These are phyloP conservation scores for Sequoia sempervirens DNA, from an alignment of 75 land plant species.

Conservation along the genomic window DNA sequence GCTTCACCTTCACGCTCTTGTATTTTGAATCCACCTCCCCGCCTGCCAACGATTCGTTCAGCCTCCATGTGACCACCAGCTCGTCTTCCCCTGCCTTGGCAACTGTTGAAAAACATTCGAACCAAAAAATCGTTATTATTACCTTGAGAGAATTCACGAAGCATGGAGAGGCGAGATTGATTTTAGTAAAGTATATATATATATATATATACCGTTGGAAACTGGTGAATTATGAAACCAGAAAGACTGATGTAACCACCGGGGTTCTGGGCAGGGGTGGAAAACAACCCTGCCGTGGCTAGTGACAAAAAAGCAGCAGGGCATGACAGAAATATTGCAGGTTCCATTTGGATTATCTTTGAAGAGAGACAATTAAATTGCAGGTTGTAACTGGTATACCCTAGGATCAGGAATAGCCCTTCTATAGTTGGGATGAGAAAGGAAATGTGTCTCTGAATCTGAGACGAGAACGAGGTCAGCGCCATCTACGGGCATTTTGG, in stretches of 20 bases:
- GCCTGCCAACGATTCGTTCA: conserved; percentile 24
- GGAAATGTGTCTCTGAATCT: too few relatives aligned
- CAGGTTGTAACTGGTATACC: too few relatives aligned
- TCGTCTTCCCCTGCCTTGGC: conserved; percentile 56
- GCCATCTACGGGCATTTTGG: too few relatives aligned
- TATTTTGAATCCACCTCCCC: conserved; percentile 18
- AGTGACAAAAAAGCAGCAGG: not conserved
- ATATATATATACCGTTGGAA: not conserved
- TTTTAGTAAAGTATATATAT: too few relatives aligned
- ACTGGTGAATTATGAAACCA: not conserved
- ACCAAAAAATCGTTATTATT: not conserved
- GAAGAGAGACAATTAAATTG: too few relatives aligned
- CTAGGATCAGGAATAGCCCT: too few relatives aligned
- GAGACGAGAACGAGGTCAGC: too few relatives aligned
- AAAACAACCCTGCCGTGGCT: conserved; percentile 22
- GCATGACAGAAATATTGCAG: not conserved
- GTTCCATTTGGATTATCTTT: not conserved
- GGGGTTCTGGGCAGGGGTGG: conserved; percentile 20
- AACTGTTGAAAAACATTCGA: conserved; percentile 21
- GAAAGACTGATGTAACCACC: conserved; percentile 13
- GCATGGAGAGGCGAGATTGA: not conserved
- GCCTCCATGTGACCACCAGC: conserved; percentile 52
- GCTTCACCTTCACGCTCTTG: conserved; percentile 29
- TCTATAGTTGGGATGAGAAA: too few relatives aligned
- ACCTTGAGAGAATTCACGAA: too few relatives aligned